Evolutionary conservation across 768 basidiomycete species (phyloP).

Genomic region (Filobasidium floriforme): DNA sequence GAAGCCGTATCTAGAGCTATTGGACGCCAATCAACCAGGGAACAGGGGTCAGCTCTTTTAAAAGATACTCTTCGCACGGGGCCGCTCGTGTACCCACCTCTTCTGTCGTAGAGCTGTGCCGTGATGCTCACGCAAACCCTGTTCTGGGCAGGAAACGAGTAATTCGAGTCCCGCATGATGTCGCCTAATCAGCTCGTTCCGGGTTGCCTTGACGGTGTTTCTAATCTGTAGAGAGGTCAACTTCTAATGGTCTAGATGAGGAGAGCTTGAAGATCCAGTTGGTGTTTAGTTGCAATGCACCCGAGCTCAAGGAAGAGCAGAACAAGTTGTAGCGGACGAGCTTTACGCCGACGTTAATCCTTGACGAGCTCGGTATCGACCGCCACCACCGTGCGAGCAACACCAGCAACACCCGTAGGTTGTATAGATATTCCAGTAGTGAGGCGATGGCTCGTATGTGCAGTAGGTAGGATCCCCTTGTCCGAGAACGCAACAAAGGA

Average conservation of each 20-base stretch:
- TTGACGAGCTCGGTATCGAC: too few relatives aligned
- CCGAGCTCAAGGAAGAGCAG: too few relatives aligned
- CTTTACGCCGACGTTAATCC: too few relatives aligned
- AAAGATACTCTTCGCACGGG: neutral
- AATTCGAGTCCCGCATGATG: slow-evolving; percentile 86
- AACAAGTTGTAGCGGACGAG: too few relatives aligned
- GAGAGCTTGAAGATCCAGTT: too few relatives aligned
- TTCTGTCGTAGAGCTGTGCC: slow-evolving; percentile 84
- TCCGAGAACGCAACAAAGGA: slow-evolving; percentile 1
- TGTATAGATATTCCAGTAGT: too few relatives aligned
- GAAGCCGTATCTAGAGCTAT: slow-evolving; percentile 47
- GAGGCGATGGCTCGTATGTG: neutral
- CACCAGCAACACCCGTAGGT: too few relatives aligned
- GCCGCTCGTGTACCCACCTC: slow-evolving; percentile 56
- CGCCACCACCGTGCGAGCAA: too few relatives aligned
- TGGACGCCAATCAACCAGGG: neutral
- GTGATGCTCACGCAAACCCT: slow-evolving; percentile 91
- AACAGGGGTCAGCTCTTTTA: neutral
- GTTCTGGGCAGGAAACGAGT: slow-evolving; percentile 88
- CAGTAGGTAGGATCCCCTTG: neutral
- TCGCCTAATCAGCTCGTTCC: neutral
- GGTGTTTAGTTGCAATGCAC: too few relatives aligned
- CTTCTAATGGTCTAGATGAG: too few relatives aligned
- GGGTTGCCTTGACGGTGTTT: neutral
- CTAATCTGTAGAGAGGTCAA: neutral